Base-by-base conservation (phyloP, 495 filamentous ascomycete genomes). In the Neurospora sp. region DNA sequence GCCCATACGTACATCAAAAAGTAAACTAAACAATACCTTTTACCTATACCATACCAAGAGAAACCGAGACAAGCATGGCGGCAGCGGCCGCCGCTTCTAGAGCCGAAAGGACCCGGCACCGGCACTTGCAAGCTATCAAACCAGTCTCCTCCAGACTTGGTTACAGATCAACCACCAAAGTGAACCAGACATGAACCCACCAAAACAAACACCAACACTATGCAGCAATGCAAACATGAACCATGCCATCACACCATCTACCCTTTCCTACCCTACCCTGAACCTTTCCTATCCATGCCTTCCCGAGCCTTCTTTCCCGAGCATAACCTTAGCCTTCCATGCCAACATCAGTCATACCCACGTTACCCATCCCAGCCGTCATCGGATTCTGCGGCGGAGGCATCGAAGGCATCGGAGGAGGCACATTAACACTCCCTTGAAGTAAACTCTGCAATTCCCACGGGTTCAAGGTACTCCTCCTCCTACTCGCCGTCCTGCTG, bases 381-480 rank as follows among this genome's bases (percentile, higher is more conserved):
- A 66, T 66, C 15, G 54, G 54, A 36, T 66, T 66, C 54, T 2
- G 28, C 2, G 28, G 54, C 28, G 24, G 54, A 1, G 54, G 54
- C 54, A 66, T 36, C 24, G 1, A 39, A 38, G 8, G 37, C 8
- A 17, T 28, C 24, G 54, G 48, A 13, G 48, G 54, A 17, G 54
- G 24, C 13, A 45, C 71, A 13, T 72, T 69, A 0, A 72, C 74
- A 37, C 54, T 70, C 34, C 78, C 78, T 71, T 81, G 72, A 7
- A 81, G 77, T 73, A 81, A 45, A 37, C 78, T 88, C 71, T 91
- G 89, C 69, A 93, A 76, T 76, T 94, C 92, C 83, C 90, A 90
- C n/a, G 87, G 89, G 31, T 89, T 91, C 0, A 94, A 82, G 9
- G 92, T 93, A 73, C 91, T 93, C 59, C 91, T 82, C 76, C 92